Evolutionary conservation across 441 rosid species (phyloP), one percentile per base, ranked within the genome.

Genomic region (Erodium texanum): DNA sequence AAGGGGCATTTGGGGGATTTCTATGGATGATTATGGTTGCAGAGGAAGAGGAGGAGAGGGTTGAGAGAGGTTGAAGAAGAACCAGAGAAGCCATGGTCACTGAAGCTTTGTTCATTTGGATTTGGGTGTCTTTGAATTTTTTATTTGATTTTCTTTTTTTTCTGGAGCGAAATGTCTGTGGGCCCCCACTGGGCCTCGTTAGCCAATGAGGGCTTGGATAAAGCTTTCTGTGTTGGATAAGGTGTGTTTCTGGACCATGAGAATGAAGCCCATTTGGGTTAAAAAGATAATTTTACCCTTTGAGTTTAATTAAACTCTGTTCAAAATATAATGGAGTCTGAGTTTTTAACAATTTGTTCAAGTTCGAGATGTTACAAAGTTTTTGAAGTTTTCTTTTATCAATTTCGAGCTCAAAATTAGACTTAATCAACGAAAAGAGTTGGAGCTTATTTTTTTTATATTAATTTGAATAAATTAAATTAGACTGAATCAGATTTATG

Each of bases 61-160:
- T 45, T 50, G 74, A 65, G 43, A 79, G 77, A 77, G 82, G 74
- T 62, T 80, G 86, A 9, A 79, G 82, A 7, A 65, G 82, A 70
- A 22, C 58, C 58, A 71, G 78, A 77, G 79, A 75, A 71, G 73
- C 77, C 92, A 82, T 82, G 66, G 65, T 24, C 62, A 22, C 24
- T 61, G 20, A 41, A 56, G 65, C 67, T 22, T 70, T 29, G 6
- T 56, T 65, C 66, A 62, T 70, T 48, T 50, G 5, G 7, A 6
- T 27, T 27, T 1, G 20, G 20, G 11, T 7, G 9, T 38, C 1
- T 38, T 38, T 38, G 9, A 38, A 1, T 38, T 7, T 38, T 7
- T 38, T 7, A 38, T 38, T 38, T 38, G 45, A 38, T 38, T 2
- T 38, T 38, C 3, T 34, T 38, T 7, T 5, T 38, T 38, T 38